phyloP scores from a whole-genome alignment of 129 eudicot genomes.

The Glebionis coronaria region DNA sequence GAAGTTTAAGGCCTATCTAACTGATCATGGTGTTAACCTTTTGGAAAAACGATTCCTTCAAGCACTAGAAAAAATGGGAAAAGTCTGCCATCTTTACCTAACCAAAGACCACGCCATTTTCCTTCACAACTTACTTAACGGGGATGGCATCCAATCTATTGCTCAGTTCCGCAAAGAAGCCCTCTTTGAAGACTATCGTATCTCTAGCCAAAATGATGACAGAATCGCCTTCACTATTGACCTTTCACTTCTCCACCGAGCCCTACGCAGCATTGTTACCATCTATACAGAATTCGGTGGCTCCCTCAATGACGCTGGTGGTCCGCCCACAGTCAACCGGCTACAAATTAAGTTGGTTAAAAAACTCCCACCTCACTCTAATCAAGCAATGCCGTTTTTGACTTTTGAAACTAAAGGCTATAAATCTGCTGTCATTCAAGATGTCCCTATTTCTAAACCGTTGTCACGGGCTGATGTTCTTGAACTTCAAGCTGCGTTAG shows the following conservation, averaged over 20 bases:
- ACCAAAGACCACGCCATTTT: conserved; percentile 74
- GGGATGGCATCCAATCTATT: conserved; percentile 77
- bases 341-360: conserved; percentile 83
- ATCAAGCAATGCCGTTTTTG: conserved; percentile 67
- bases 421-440: conserved; percentile 85
- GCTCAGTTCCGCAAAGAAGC: conserved; percentile 74
- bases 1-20: conserved; percentile 94
- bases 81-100: conserved; percentile 65
- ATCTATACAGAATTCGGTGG: conserved; percentile 55
- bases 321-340: conserved; percentile 35
- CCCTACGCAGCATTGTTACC: conserved; percentile 67
- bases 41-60: conserved; percentile 79
- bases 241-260: conserved; percentile 91
- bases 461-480: conserved; percentile 69
- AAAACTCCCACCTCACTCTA: conserved; percentile 72
- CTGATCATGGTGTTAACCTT: conserved; percentile 74
- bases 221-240: conserved; percentile 84
- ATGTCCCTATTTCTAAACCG: conserved; percentile 90
- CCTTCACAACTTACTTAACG: conserved; percentile 85
- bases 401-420: conserved; percentile 84
- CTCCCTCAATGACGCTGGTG: conserved; percentile 6
- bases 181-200: conserved; percentile 83
- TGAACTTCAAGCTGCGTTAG: conserved; percentile 77
- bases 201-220: conserved; percentile 84
- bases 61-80: conserved; percentile 86